A percentile compares a stretch with the other conserved stretches of the same genome.
Evolutionary conservation across 257 asterid species (phyloP).

Genomic region (Forsythia viridissima): DNA sequence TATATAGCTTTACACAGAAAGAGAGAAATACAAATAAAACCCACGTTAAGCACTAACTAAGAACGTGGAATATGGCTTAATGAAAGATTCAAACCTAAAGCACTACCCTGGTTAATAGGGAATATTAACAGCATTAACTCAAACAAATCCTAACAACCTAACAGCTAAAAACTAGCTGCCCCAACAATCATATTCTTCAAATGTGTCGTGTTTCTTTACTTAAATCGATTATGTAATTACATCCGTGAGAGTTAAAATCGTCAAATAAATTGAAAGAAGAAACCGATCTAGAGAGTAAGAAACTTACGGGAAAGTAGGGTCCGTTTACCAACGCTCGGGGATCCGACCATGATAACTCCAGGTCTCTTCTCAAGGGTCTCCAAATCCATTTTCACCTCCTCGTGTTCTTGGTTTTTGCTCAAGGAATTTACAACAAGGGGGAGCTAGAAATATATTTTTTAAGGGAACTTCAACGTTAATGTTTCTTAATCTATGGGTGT

Average conservation of each 20-base stretch:
- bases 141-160: too few relatives aligned
- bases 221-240: not conserved
- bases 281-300: conserved; percentile 12
- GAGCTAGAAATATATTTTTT: too few relatives aligned
- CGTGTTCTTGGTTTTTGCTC: not conserved
- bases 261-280: not conserved
- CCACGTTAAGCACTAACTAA: too few relatives aligned
- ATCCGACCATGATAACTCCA: conserved; percentile 65
- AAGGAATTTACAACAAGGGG: not conserved
- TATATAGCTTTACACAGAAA: too few relatives aligned
- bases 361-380: conserved; percentile 70
- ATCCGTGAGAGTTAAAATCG: not conserved
- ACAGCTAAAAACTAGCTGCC: too few relatives aligned
- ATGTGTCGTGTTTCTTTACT: not conserved
- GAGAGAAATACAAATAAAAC: too few relatives aligned
- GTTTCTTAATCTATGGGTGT: too few relatives aligned
- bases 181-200: not conserved
- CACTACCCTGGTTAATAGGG: too few relatives aligned
- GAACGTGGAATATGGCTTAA: too few relatives aligned
- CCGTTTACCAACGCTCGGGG: conserved; percentile 87
- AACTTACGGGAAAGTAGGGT: conserved; percentile 75
- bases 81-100: too few relatives aligned
- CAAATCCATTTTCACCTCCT: conserved; percentile 33
- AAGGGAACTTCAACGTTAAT: too few relatives aligned
- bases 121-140: too few relatives aligned